These are phyloP conservation scores for Arthrobotrys entomopaga DNA, from an alignment of 2,329 filamentous ascomycete species.

Conservation along the genomic window DNA sequence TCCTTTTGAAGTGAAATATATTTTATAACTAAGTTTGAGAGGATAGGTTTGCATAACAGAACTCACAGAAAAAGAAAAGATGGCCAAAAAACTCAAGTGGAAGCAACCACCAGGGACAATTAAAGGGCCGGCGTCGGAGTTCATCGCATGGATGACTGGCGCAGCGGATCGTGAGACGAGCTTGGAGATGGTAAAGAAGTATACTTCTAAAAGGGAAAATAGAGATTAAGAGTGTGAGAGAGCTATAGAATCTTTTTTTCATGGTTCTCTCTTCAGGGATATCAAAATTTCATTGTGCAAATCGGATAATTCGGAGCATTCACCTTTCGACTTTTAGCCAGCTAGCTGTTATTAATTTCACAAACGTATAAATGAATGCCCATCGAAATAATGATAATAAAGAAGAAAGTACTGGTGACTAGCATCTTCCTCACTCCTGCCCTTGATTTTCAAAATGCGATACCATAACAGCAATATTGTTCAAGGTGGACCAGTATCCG, in stretches of 20 bases:
- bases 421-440: too few relatives aligned
- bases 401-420: too few relatives aligned
- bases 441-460: too few relatives aligned
- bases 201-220: not conserved
- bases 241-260: not conserved
- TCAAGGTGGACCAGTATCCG: too few relatives aligned
- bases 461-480: too few relatives aligned
- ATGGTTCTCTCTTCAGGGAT: not conserved
- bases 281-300: not conserved
- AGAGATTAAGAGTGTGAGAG: not conserved
- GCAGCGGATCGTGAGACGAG: not conserved
- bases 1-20: not conserved
- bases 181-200: constrained; percentile 5
- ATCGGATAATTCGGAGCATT: not conserved
- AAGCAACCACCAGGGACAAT: constrained; percentile 10
- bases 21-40: not conserved
- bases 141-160: constrained; percentile 38
- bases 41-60: constrained; percentile 16
- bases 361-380: too few relatives aligned
- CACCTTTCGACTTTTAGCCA: not conserved
- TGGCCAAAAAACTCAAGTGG: constrained; percentile 6
- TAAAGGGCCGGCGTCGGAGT: constrained; percentile 33
- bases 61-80: constrained; percentile 12
- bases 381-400: too few relatives aligned
- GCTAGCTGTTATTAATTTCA: too few relatives aligned